These are phyloP conservation scores for Saturnispora sekii DNA, from an alignment of 805 yeast genomes.

Conservation along the genomic window DNA sequence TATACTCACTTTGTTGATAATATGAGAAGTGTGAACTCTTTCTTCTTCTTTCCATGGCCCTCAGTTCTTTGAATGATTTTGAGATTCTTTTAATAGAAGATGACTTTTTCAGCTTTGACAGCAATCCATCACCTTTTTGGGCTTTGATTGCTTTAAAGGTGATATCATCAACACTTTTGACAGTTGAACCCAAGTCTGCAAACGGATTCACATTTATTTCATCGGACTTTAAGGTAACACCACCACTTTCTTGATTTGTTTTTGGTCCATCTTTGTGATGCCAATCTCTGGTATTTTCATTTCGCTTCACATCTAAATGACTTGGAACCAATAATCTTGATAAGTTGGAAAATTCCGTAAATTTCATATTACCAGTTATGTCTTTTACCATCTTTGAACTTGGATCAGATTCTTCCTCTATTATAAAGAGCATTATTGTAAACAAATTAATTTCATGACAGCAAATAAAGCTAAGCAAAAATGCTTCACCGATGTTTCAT, in stretches of 20 bases:
- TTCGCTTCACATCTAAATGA: too few relatives aligned
- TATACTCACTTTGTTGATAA: background rate
- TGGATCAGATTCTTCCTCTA: too few relatives aligned
- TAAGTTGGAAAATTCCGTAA: background rate
- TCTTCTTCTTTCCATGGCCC: background rate
- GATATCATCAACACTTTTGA: too few relatives aligned
- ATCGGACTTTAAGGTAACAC: too few relatives aligned
- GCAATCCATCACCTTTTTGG: background rate
- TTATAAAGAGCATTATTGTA: background rate
- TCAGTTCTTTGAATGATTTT: background rate
- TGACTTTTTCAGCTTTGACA: constrained; percentile 1
- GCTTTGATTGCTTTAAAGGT: background rate
- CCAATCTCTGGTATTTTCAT: too few relatives aligned
- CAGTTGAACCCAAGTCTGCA: too few relatives aligned
- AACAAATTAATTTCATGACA: background rate
- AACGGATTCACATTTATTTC: too few relatives aligned
- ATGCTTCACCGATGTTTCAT: constrained; percentile 5
- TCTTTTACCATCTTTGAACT: too few relatives aligned
- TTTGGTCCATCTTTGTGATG: too few relatives aligned
- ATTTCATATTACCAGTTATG: background rate
- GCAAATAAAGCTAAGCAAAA: background rate
- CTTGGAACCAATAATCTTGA: background rate
- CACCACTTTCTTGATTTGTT: background rate
- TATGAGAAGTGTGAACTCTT: too few relatives aligned
- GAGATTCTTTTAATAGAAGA: background rate